Evolutionary conservation across 257 asterid genomes (phyloP).

Genomic region (Solanum ossicruentum): DNA sequence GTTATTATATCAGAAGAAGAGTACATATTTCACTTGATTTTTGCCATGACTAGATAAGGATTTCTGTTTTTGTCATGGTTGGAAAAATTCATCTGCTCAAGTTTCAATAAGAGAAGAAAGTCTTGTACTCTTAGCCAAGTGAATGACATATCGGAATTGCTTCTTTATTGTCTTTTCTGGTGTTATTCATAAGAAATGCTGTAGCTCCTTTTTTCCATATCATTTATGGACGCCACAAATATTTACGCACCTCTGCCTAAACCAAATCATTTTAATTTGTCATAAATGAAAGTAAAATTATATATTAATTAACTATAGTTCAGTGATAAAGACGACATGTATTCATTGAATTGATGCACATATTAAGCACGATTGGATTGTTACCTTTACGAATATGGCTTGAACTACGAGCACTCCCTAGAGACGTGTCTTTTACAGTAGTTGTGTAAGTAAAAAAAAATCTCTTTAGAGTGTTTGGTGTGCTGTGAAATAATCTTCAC

Average conservation of each 20-base stretch:
- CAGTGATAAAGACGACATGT: not conserved
- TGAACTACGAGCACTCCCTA: not conserved
- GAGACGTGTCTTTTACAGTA: not conserved
- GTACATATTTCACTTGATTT: conserved; percentile 3
- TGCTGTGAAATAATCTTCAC: not conserved
- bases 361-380: not conserved
- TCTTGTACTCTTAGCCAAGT: not conserved
- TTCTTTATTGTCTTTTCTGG: not conserved
- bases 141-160: not conserved
- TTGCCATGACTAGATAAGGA: conserved; percentile 10
- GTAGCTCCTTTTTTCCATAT: not conserved
- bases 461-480: not conserved
- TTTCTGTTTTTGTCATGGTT: conserved; percentile 3
- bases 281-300: not conserved
- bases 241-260: not conserved
- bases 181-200: not conserved
- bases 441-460: too few relatives aligned
- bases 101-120: not conserved
- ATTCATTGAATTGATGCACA: not conserved
- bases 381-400: not conserved
- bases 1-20: not conserved
- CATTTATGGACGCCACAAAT: not conserved
- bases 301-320: not conserved
- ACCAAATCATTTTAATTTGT: not conserved
- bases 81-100: not conserved